Evolutionary conservation across 805 yeast genomes (phyloP).

Genomic region (Candida khao-thaluensis): DNA sequence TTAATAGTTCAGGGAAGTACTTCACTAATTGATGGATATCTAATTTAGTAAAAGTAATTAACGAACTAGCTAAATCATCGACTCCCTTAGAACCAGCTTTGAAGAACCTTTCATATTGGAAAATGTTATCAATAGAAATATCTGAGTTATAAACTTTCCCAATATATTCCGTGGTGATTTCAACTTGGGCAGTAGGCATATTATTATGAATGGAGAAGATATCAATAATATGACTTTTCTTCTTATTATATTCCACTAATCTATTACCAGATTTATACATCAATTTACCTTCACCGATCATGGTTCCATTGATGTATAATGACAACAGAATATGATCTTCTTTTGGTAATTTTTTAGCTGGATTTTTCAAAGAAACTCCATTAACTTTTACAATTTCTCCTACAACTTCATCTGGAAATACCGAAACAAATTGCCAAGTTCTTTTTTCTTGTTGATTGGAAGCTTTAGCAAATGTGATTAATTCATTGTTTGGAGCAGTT

Average conservation of each 20-base stretch:
- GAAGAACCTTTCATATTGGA: slow-evolving; percentile 51
- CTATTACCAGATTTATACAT: slow-evolving; percentile 47
- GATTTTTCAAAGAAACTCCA: slow-evolving; percentile 48
- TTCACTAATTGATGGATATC: slow-evolving; percentile 56
- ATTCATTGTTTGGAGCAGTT: slow-evolving; percentile 49
- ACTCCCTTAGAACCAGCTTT: slow-evolving; percentile 41
- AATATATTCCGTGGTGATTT: slow-evolving; percentile 60
- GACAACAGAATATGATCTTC: slow-evolving; percentile 56
- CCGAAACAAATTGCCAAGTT: slow-evolving; percentile 72
- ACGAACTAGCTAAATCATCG: slow-evolving; percentile 45
- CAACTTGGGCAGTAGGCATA: slow-evolving; percentile 45
- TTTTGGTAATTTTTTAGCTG: slow-evolving; percentile 33
- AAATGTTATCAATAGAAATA: slow-evolving; percentile 49
- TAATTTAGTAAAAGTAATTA: slow-evolving; percentile 52
- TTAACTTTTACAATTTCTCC: slow-evolving; percentile 69
- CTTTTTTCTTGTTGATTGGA: slow-evolving; percentile 54
- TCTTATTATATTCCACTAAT: slow-evolving; percentile 46
- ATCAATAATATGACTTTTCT: slow-evolving; percentile 45
- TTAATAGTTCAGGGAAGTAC: slow-evolving; percentile 58
- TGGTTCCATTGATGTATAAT: slow-evolving; percentile 62
- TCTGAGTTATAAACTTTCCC: slow-evolving; percentile 69
- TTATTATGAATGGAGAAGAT: slow-evolving; percentile 38
- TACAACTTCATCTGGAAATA: slow-evolving; percentile 65
- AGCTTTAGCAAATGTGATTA: slow-evolving; percentile 61
- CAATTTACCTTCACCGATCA: slow-evolving; percentile 58